A percentile compares a stretch with the other conserved stretches of the same genome.
These are phyloP conservation scores for Pseudogymnoascus sp. DNA, from an alignment of 2,329 filamentous ascomycete genomes.

Conservation along the genomic window DNA sequence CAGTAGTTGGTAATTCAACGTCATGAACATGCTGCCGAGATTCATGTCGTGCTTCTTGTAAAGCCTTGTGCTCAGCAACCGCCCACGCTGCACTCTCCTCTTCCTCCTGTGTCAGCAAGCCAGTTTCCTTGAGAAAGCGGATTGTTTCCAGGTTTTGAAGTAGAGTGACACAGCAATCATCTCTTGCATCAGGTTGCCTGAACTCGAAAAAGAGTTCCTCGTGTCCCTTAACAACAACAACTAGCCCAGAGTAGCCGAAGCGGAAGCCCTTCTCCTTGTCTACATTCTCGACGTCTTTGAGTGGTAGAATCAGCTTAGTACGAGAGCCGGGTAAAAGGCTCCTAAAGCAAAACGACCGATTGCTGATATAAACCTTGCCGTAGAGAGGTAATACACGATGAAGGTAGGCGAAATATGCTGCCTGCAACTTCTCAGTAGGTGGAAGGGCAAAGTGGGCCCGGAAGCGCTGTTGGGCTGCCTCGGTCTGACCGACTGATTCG, in stretches of 20 bases:
- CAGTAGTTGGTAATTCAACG: slow-evolving; percentile 39
- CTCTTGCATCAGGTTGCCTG: slow-evolving; percentile 63
- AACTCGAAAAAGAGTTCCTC: slow-evolving; percentile 98
- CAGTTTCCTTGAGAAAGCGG: slow-evolving; percentile 62
- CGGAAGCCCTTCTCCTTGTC: slow-evolving; percentile 93
- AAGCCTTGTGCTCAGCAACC: slow-evolving; percentile 69
- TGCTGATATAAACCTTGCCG: slow-evolving; percentile 92
- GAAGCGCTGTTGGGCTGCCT: slow-evolving; percentile 70
- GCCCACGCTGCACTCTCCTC: slow-evolving; percentile 65
- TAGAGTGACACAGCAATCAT: slow-evolving; percentile 81
- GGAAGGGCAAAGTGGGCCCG: slow-evolving; percentile 86
- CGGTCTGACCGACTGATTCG: slow-evolving; percentile 54
- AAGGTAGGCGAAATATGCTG: slow-evolving; percentile 89
- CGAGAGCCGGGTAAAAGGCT: slow-evolving; percentile 82
- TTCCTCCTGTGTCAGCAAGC: slow-evolving; percentile 58
- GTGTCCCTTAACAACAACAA: slow-evolving; percentile 86
- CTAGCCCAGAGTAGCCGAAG: slow-evolving; percentile 81
- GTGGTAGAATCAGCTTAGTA: slow-evolving; percentile 84
- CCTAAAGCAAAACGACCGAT: slow-evolving; percentile 82
- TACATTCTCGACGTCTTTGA: slow-evolving; percentile 86
- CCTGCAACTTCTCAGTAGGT: slow-evolving; percentile 70
- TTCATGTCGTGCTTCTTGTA: slow-evolving; percentile 63
- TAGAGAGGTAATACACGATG: slow-evolving; percentile 84
- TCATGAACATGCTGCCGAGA: slow-evolving; percentile 42
- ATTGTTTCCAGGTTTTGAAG: slow-evolving; percentile 67